Evolutionary conservation across 306 rosid species (phyloP).

Genomic region (Senna tora): DNA sequence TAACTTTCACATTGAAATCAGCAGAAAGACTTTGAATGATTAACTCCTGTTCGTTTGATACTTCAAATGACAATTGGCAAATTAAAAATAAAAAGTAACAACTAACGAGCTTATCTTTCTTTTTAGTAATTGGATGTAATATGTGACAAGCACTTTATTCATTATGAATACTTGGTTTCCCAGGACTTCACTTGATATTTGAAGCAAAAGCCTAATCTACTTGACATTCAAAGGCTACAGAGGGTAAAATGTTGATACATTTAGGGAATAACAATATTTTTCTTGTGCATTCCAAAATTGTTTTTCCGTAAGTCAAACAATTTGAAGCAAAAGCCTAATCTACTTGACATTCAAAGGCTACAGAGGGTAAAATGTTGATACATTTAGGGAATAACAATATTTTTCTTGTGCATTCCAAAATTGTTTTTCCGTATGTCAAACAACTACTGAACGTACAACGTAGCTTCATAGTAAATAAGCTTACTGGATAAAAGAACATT

Average conservation of each 20-base stretch:
- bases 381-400: background rate
- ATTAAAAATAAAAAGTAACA: slow-evolving; percentile 1
- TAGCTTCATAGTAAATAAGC: background rate
- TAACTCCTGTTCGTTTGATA: slow-evolving; percentile 10
- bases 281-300: slow-evolving; percentile 23
- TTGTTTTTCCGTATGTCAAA: slow-evolving; percentile 13
- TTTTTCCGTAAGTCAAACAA: slow-evolving; percentile 11
- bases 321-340: no score
- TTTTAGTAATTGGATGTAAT: background rate
- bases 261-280: background rate
- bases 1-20: slow-evolving; percentile 7
- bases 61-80: background rate
- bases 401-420: slow-evolving; percentile 20
- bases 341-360: slow-evolving; percentile 3
- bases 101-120: background rate
- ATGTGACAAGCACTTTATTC: background rate
- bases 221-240: background rate
- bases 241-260: slow-evolving; percentile 1
- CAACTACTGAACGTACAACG: slow-evolving; percentile 11
- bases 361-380: background rate
- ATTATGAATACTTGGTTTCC: background rate
- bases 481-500: background rate
- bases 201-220: slow-evolving; percentile 10
- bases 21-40: slow-evolving; percentile 1
- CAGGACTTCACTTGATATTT: background rate